These are phyloP conservation scores for Botryotinia convoluta DNA, from an alignment of 2,329 filamentous ascomycete genomes.

Conservation along the genomic window DNA sequence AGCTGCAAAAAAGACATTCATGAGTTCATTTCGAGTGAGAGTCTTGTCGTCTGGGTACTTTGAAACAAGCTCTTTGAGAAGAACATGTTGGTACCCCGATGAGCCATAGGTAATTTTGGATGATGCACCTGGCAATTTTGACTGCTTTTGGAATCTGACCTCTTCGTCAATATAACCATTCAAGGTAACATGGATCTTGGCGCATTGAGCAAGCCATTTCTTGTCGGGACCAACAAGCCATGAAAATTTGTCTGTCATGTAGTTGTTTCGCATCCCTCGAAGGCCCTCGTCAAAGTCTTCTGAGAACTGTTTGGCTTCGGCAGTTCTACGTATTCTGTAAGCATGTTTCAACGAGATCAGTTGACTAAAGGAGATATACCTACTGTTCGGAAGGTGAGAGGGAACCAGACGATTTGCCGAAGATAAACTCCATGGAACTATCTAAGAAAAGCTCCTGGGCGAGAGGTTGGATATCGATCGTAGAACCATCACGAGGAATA, in stretches of 20 bases:
- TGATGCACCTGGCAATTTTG: not conserved
- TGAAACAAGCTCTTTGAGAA: constrained; percentile 49
- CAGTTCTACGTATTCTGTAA: not conserved
- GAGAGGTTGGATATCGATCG: constrained; percentile 58
- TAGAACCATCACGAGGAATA: constrained; percentile 52
- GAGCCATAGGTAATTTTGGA: not conserved
- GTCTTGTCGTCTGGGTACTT: constrained; percentile 43
- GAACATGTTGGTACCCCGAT: constrained; percentile 38
- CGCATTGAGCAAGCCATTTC: constrained; percentile 17
- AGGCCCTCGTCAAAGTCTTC: constrained; percentile 22
- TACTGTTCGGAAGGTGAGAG: constrained; percentile 17
- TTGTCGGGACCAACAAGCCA: constrained; percentile 17
- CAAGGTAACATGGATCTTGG: constrained; percentile 21
- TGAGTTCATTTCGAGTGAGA: constrained; percentile 38
- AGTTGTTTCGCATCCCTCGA: constrained; percentile 19
- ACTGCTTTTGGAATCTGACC: constrained; percentile 7
- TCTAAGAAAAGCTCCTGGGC: constrained; percentile 65
- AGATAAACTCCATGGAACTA: constrained; percentile 38
- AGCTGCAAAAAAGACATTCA: constrained; percentile 28
- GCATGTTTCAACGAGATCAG: not conserved
- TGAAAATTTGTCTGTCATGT: constrained; percentile 16
- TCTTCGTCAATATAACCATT: constrained; percentile 25
- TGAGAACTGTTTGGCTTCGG: constrained; percentile 13
- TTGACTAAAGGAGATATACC: not conserved
- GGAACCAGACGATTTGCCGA: constrained; percentile 37